A percentile compares a stretch with the other conserved stretches of the same genome.
Evolutionary conservation across 345 rosid species (phyloP).

Genomic region (Boechera stricta): DNA sequence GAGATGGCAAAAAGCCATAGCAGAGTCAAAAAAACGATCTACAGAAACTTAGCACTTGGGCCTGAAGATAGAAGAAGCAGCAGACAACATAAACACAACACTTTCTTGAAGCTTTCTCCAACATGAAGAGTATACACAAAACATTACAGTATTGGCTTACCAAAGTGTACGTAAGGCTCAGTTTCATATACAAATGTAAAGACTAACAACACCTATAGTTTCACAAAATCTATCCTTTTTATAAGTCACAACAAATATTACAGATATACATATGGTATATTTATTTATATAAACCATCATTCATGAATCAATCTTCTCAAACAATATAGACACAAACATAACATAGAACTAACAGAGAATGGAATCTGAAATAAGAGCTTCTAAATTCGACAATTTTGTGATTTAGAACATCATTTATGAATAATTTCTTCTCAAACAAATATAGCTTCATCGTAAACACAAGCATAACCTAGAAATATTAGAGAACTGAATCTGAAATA

Average conservation of each 20-base stretch:
- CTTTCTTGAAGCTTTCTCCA: neutral
- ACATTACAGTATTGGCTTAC: conserved; percentile 46
- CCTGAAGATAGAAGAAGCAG: too few relatives aligned
- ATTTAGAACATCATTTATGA: neutral
- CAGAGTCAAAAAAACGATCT: too few relatives aligned
- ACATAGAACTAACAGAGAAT: conserved; percentile 44
- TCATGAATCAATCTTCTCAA: too few relatives aligned
- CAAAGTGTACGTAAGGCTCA: conserved; percentile 29
- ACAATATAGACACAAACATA: neutral
- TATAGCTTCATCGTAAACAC: neutral
- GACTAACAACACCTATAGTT: conserved; percentile 32
- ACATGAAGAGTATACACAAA: conserved; percentile 39
- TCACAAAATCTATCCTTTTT: conserved; percentile 40
- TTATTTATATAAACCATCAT: neutral
- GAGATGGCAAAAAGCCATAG: too few relatives aligned
- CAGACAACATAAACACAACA: too few relatives aligned
- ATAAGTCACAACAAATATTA: conserved; percentile 40
- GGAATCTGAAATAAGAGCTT: conserved; percentile 25
- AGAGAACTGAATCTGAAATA: neutral
- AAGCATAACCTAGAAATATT: neutral
- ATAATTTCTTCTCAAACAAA: neutral
- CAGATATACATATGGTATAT: conserved; percentile 21
- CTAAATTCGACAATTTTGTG: neutral
- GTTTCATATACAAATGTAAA: conserved; percentile 40
- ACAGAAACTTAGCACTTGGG: too few relatives aligned